Base-by-base conservation (phyloP, 371 early-diverging fungal genomes). In the Mucor racemosus region DNA sequence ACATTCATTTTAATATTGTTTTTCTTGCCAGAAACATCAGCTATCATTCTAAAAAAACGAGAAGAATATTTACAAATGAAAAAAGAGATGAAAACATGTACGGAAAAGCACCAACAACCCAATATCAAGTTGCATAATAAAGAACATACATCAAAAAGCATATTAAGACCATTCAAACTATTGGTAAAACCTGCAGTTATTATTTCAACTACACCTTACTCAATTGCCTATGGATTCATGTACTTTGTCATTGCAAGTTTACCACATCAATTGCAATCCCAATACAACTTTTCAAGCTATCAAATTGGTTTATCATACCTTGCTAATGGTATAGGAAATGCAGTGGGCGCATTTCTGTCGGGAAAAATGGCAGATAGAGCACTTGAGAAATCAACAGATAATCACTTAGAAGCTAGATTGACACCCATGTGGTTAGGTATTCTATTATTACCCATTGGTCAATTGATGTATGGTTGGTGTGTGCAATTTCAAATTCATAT, bases 21-120 rank as follows among this genome's bases (percentile, higher is more conserved):
- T 61, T 82, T 85, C 44, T 63, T 92, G 60, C 91, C 92, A 7
- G 93, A 93, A 61, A 92, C 92, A 60, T 66, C 75, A 7, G 40
- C 69, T 0, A 7, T 44, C 7, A 73, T 74, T 21, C 44, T 76
- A 5, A 66, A 63, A 58, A 69, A 64, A n/a, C 42, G 64, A 62
- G 60, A 26, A 26, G 13, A 39, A 15, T 48, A 35, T 21, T 54
- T 13, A 34, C 26, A 54, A 14, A 11, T 50, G 39, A 38, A 21
- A 21, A 26, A 60, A 42, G 26, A 42, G 14, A 34, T 5, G 21
- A 15, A 26, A 4, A 36, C 19, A 14, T 17, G 9, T 19, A 10
- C 41, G 44, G 19, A 62, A 44, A 8, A 48, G 19, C 1, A 48
- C 0, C 48, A 17, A 17, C 19, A 48, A 6, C 1, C 19, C 6